Evolutionary conservation across 2,329 filamentous ascomycete genomes (phyloP), one percentile per base, ranked within the genome.

Genomic region (Fusarium floridanum): DNA sequence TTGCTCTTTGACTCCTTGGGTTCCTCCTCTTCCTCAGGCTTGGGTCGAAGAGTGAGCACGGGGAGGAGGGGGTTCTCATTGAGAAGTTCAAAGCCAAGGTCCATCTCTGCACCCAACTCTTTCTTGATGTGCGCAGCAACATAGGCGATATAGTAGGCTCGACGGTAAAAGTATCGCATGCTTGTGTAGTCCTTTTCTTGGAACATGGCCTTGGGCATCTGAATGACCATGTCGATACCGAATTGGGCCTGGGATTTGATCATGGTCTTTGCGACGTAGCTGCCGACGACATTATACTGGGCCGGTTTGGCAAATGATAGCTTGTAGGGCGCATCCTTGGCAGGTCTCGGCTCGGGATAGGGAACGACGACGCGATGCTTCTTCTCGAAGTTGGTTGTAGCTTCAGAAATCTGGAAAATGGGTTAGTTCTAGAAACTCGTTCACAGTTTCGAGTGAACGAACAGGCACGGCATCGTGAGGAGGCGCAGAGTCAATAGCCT

Each of bases 111-210:
- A 5, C 84, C 85, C 55, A 91, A 83, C 5, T 88, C 84, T 41
- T 88, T 86, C 73, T 91, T 90, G 62, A 98, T 85, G 6, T 89
- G 91, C 34, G 90, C 91, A 16, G 95, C 91, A 66, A 98, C 86
- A 74, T 93, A 94, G 37, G 95, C 94, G 61, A 98, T 85, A 80
- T 97, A 98, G 83, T 96, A 98, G 14, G 97, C 94, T 73, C 95
- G 88, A 79, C 98, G 97, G 85, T 98, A 95, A 80, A 98, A 98
- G 84, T 97, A 98, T 71, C 97, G 91, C 86, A 97, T 89, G 82
- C 98, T 95, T 60, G 95, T 88, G 81, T 96, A 98, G 83, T 99
- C 97, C 84, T 98, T 98, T 53, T 97, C 94, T 80, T 98, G 95
- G 78, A 98, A 95, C 14, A 98, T 84, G 1, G 89, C 85, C 67